Base-by-base conservation (phyloP, 1,284 basidiomycete genomes). In the Athelia psychrophila region DNA sequence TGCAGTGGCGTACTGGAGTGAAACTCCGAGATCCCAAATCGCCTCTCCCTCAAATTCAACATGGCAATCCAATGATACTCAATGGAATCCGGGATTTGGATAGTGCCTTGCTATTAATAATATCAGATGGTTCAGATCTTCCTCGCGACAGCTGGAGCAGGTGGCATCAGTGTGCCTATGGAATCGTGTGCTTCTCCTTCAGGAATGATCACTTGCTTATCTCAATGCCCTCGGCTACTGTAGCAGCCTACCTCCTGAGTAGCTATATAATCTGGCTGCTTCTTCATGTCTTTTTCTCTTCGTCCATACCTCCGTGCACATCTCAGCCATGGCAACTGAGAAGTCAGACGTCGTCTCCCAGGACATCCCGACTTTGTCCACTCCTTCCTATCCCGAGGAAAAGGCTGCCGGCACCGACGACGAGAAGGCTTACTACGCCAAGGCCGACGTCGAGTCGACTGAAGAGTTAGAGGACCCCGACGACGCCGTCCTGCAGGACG, bases 401-500 rank as follows among this genome's bases (percentile, higher is more conserved):
- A 60, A 57, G 49, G 51, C 49, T 16, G 51, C 53, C 33, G 58
- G 60, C 13, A 32, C 54, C 25, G 54, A 58, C 20, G 58, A 67
- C 50, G 66, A 69, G 51, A 64, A 75, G 59, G 55, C 61, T 30
- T 52, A 54, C 5, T 58, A 57, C 33, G 60, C 61, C 48, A 65
- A 65, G 24, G 52, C 57, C 27, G 73, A 73, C 40, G 47, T 65
- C 44, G 75, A 75, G 54, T 64, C 62, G 2, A 52, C 55, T n/a
- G 56, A 65, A 9, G 55, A 60, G 25, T 50, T 55, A 12, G 60
- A 59, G 6, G 18, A 48, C 25, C 60, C 58, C 44, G 66, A 69
- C 33, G 61, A 62, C 40, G 51, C 56, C 1, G 70, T 78, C 22
- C 68, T 79, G 15, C 58, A 70, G 40, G 66, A 67, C 54, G 77